A percentile compares a stretch with the other conserved stretches of the same genome.
phyloP scores from a whole-genome alignment of 169 alveolate species.

The Eimeria tenella region DNA sequence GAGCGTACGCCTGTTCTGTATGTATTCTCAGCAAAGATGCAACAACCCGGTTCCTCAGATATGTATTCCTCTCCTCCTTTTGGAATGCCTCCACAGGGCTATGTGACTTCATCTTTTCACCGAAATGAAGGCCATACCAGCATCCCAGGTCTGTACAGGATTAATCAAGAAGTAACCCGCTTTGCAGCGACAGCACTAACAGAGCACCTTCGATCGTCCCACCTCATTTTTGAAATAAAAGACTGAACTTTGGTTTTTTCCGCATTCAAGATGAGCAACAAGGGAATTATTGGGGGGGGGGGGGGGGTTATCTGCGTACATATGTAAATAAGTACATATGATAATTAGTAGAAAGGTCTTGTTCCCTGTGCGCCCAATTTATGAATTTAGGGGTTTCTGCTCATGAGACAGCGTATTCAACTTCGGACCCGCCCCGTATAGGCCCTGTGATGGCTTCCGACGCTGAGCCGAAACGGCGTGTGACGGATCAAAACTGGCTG shows the following conservation, averaged over 20 bases:
- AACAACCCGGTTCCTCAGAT: constrained; percentile 7
- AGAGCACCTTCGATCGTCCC: too few species aligned
- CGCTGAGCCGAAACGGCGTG: constrained; percentile 28
- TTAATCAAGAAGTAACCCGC: background rate
- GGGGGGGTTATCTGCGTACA: background rate
- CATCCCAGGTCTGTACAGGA: constrained; percentile 33
- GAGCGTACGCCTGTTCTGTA: too few species aligned
- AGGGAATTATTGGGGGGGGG: too few species aligned
- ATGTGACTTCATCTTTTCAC: background rate
- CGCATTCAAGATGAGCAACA: background rate
- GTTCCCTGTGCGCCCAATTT: background rate
- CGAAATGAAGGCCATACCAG: background rate
- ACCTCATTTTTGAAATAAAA: too few species aligned
- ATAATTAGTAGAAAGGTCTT: background rate
- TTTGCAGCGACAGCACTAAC: background rate
- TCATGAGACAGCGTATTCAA: constrained; percentile 4
- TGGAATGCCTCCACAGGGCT: constrained; percentile 40
- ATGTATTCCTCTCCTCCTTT: background rate
- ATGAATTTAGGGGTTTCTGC: background rate
- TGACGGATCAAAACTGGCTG: constrained; percentile 68
- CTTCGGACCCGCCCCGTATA: background rate
- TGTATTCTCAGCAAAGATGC: background rate
- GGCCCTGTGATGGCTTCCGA: background rate
- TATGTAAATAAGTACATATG: background rate
- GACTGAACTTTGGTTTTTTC: too few species aligned